Evolutionary conservation across 306 rosid genomes (phyloP).

Genomic region (Lupinus albus): DNA sequence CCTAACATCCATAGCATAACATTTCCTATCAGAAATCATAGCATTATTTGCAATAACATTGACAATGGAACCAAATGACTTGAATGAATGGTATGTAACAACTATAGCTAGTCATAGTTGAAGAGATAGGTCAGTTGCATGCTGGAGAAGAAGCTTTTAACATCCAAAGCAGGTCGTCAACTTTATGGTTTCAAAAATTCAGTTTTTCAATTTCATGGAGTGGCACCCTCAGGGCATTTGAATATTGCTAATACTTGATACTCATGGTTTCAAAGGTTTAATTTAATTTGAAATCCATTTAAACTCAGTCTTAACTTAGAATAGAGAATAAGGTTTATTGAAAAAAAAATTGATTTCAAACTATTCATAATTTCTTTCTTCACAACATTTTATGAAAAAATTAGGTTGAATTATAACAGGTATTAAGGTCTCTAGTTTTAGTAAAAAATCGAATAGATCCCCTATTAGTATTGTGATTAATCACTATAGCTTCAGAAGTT

Average conservation of each 20-base stretch:
- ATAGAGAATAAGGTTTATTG: neutral
- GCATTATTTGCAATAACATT: constrained; percentile 22
- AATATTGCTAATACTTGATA: neutral
- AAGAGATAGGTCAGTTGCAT: constrained; percentile 1
- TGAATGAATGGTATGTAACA: constrained; percentile 12
- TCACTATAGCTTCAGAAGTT: too few relatives aligned
- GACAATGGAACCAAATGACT: constrained; percentile 21
- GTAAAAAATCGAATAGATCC: too few relatives aligned
- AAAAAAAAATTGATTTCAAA: constrained; percentile 14
- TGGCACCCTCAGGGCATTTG: constrained; percentile 6
- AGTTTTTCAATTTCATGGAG: neutral
- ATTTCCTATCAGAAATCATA: constrained; percentile 38
- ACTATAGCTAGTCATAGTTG: constrained; percentile 2
- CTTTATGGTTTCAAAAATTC: neutral
- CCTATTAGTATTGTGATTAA: too few relatives aligned
- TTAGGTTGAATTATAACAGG: too few relatives aligned
- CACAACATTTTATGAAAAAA: too few relatives aligned
- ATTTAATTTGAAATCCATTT: neutral
- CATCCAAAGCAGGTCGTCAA: neutral
- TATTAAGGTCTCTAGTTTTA: too few relatives aligned
- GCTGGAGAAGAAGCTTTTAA: constrained; percentile 21
- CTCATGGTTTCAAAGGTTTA: constrained; percentile 4
- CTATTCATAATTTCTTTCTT: too few relatives aligned
- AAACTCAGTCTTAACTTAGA: constrained; percentile 7
- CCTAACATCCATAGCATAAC: constrained; percentile 51